These are phyloP conservation scores for Thecaphora frezii DNA, from an alignment of 1,284 basidiomycete species.

Conservation along the genomic window DNA sequence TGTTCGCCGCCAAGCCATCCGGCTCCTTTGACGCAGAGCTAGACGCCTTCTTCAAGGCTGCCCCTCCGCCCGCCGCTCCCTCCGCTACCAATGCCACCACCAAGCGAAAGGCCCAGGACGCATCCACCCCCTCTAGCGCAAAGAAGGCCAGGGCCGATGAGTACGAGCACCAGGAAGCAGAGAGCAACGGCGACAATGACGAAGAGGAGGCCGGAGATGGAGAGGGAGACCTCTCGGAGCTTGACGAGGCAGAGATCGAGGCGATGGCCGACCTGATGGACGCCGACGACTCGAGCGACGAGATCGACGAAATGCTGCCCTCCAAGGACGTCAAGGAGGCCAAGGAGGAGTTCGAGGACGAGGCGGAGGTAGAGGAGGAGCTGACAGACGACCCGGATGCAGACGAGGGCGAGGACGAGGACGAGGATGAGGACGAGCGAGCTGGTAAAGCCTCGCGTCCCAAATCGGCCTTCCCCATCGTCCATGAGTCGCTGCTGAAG, in stretches of 20 bases:
- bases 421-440: not conserved
- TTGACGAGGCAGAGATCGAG: constrained; percentile 11
- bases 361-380: constrained; percentile 30
- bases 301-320: constrained; percentile 13
- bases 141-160: constrained; percentile 26
- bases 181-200: constrained; percentile 13
- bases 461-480: not conserved
- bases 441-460: not conserved
- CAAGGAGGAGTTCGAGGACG: constrained; percentile 23
- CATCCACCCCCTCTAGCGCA: constrained; percentile 12
- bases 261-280: constrained; percentile 6
- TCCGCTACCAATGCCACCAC: not conserved
- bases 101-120: constrained; percentile 2
- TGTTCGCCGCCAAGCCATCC: not conserved
- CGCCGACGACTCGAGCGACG: constrained; percentile 22
- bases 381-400: constrained; percentile 26
- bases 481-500: constrained; percentile 18
- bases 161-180: constrained; percentile 5
- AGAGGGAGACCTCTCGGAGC: constrained; percentile 24
- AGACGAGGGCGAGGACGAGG: constrained; percentile 64
- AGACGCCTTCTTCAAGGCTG: constrained; percentile 46
- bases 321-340: constrained; percentile 16
- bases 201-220: constrained; percentile 29
- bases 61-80: not conserved
- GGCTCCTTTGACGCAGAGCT: constrained; percentile 45